A percentile compares a stretch with the other conserved stretches of the same genome.
Conservation (phyloP, 306 rosid genomes). For the Quercus parvula region DNA sequence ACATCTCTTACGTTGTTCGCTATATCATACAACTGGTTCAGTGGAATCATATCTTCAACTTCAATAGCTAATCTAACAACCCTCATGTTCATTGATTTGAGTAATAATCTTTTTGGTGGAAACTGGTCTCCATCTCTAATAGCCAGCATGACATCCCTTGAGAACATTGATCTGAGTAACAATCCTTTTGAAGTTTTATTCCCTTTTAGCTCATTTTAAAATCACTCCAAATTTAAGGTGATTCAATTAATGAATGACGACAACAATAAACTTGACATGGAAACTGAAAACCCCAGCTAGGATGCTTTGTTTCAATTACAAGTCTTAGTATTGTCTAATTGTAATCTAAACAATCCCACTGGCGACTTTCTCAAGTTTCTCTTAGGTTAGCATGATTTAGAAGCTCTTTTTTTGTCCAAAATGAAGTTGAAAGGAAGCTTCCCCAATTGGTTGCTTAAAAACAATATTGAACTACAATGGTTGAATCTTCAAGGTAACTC, state of each 20-base stretch:
- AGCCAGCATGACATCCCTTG: slow-evolving; percentile 2
- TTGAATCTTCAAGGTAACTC: neutral
- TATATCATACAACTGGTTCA: neutral
- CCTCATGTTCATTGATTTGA: too few relatives aligned
- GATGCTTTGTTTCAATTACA: slow-evolving; percentile 25
- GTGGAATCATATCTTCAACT: too few relatives aligned
- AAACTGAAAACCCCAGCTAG: slow-evolving; percentile 11
- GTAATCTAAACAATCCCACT: neutral
- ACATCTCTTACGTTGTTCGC: neutral
- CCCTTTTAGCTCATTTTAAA: slow-evolving; percentile 17
- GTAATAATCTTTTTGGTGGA: neutral
- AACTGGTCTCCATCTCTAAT: slow-evolving; percentile 3
- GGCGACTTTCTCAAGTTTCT: too few relatives aligned
- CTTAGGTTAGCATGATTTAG: too few relatives aligned
- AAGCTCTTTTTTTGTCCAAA: too few relatives aligned
- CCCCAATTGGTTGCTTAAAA: slow-evolving; percentile 23
- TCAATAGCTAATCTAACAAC: too few relatives aligned
- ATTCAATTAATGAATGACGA: neutral
- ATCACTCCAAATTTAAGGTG: slow-evolving; percentile 6
- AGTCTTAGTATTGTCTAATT: neutral
- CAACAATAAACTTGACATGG: neutral
- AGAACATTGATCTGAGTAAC: neutral
- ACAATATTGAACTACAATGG: slow-evolving; percentile 13
- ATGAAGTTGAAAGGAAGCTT: neutral
- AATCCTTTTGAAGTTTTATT: slow-evolving; percentile 19